phyloP scores from a whole-genome alignment of 495 filamentous ascomycete genomes.

The Aspergillus bridgeri region DNA sequence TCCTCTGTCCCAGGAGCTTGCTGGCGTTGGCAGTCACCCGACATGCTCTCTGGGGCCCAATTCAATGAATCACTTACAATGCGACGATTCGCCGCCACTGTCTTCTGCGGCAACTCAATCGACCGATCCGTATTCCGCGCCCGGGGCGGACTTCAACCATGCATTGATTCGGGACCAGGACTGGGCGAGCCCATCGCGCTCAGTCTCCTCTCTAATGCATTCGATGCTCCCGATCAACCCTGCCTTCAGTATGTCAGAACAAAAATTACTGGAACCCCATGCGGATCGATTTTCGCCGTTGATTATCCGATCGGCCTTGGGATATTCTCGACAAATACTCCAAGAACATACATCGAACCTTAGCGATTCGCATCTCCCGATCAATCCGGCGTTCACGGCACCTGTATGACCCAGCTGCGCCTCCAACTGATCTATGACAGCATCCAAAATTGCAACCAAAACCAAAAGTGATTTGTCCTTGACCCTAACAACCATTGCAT shows the following conservation, averaged over 20 bases:
- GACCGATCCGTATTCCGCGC: conserved; percentile 14
- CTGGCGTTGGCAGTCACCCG: conserved; percentile 21
- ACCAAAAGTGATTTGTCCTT: not conserved
- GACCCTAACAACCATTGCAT: not conserved
- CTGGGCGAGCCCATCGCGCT: conserved; percentile 9
- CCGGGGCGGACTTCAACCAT: conserved; percentile 13
- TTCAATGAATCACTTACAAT: conserved; percentile 6
- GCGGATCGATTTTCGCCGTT: conserved; percentile 9
- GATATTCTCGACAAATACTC: conserved; percentile 13
- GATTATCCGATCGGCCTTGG: conserved; percentile 15
- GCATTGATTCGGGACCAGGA: conserved; percentile 13
- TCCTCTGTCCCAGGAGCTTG: conserved; percentile 17
- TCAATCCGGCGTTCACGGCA: conserved; percentile 33
- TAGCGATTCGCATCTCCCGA: conserved; percentile 32
- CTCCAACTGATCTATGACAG: not conserved
- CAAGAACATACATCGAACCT: conserved; percentile 20
- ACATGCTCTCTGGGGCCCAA: conserved; percentile 11
- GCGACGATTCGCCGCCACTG: conserved; percentile 16
- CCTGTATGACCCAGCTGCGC: conserved; percentile 14
- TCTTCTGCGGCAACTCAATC: conserved; percentile 15
- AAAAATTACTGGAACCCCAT: conserved; percentile 8
- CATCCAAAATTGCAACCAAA: not conserved
- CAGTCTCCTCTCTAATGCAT: conserved; percentile 20
- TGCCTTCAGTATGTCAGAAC: conserved; percentile 16
- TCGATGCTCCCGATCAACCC: conserved; percentile 33